Evolutionary conservation across 1,139 yeast genomes (phyloP).

Genomic region (Yamadazyma mexicana): DNA sequence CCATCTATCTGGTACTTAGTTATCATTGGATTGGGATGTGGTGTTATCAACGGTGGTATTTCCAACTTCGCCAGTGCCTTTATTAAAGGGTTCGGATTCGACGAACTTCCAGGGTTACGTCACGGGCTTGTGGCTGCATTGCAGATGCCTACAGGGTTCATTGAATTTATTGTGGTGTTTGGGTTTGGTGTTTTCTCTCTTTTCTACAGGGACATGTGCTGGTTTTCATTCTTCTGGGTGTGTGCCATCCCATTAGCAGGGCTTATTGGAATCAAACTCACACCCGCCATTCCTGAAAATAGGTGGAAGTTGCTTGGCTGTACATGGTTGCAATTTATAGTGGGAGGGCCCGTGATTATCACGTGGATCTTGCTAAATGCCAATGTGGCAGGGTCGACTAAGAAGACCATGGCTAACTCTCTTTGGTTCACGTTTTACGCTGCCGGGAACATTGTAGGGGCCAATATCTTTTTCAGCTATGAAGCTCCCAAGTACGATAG

Average conservation of each 20-base stretch:
- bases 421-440: constrained; percentile 31
- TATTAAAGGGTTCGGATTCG: constrained; percentile 27
- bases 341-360: constrained; percentile 33
- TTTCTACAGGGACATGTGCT: constrained; percentile 19
- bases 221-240: constrained; percentile 19
- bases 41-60: constrained; percentile 29
- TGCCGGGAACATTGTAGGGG: constrained; percentile 30
- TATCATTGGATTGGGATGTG: constrained; percentile 24
- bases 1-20: constrained; percentile 28
- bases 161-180: constrained; percentile 31
- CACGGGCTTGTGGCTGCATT: constrained; percentile 21
- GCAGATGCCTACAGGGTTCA: constrained; percentile 33
- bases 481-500: constrained; percentile 31
- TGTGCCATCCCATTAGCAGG: constrained; percentile 26
- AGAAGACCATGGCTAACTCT: constrained; percentile 24
- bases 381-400: constrained; percentile 28
- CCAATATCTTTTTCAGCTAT: constrained; percentile 27
- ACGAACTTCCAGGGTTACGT: constrained; percentile 16
- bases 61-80: constrained; percentile 28
- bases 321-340: constrained; percentile 34
- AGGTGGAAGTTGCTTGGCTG: constrained; percentile 30
- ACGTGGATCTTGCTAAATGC: constrained; percentile 29
- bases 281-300: constrained; percentile 14
- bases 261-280: constrained; percentile 23
- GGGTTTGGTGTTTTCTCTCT: constrained; percentile 24